Evolutionary conservation across 176 grass and related monocot species (phyloP), one percentile per base, ranked within the genome.

Genomic region (Tillandsia leiboldiana): DNA sequence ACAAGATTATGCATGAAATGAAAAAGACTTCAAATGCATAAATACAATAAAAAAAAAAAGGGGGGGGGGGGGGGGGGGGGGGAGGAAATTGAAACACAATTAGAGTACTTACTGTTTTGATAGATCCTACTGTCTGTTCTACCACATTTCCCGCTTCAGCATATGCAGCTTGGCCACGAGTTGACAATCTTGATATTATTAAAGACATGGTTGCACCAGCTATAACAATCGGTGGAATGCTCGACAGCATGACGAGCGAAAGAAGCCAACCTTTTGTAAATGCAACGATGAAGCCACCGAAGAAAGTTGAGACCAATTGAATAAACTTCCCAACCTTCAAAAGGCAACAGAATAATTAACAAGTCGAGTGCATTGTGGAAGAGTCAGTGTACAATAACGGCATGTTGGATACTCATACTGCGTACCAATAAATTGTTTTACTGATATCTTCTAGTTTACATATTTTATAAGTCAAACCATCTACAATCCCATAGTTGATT

Each of bases 111-210:
- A 88, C 90, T 20, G 90, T 88, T 85, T 85, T 82, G 51, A 92
- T 92, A 22, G 85, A 82, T 48, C 85, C 90, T 51, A 88, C 69
- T 33, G 85, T 92, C 74, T 92, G 85, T 12, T 92, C 90, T 28
- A 88, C 90, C 10, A 88, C 67, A 67, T 83, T 83, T 12, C 82
- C 90, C 56, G 90, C 90, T 83, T 92, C 82, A 23, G 72, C 79
- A 73, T 92, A 92, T 56, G 90, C 82, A 59, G 70, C 64, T 68
- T 88, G 90, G 51, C 82, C 79, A 69, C 71, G 80, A 17, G 72
- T 80, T 75, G 85, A 72, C 51, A 92, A 67, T 63, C 81, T 88
- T 50, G 85, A 74, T 72, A 92, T 65, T 3, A 83, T 51, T 50
- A 81, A 28, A 12, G 85, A 84, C 85, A 88, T 83, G 53, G 61